Percentiles rank a stretch among this genome's conserved stretches.
Conservation (phyloP, 441 rosid genomes). For the Erodium chrysanthum region DNA sequence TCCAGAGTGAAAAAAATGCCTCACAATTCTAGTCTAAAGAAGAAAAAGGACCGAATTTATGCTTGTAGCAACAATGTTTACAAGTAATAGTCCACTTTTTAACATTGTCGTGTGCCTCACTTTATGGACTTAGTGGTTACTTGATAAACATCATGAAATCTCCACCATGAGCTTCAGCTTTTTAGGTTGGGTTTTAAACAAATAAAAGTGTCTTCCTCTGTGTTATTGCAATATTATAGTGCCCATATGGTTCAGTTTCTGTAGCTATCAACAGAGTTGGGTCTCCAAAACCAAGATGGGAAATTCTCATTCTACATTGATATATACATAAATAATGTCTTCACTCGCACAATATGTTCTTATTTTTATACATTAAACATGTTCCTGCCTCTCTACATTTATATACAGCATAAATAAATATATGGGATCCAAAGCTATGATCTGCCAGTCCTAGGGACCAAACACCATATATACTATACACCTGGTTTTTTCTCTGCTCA, state of each 20-base stretch:
- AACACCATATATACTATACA: background rate
- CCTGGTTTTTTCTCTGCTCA: constrained; percentile 22
- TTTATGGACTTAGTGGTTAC: too few relatives aligned
- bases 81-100: background rate
- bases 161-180: too few relatives aligned
- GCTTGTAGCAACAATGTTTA: background rate
- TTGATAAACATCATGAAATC: too few relatives aligned
- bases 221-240: too few relatives aligned
- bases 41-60: background rate
- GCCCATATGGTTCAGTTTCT: background rate
- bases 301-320: background rate
- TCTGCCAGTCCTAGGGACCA: background rate
- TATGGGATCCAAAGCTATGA: background rate
- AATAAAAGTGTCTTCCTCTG: too few relatives aligned
- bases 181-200: too few relatives aligned
- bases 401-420: background rate
- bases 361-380: too few relatives aligned
- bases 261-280: background rate
- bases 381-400: background rate
- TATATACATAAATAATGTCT: background rate
- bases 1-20: too few relatives aligned
- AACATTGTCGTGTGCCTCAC: too few relatives aligned
- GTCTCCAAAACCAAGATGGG: background rate
- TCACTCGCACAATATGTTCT: too few relatives aligned
- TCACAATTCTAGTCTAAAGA: background rate